phyloP scores from a whole-genome alignment of 2,329 filamentous ascomycete species.

The Nemania abortiva region DNA sequence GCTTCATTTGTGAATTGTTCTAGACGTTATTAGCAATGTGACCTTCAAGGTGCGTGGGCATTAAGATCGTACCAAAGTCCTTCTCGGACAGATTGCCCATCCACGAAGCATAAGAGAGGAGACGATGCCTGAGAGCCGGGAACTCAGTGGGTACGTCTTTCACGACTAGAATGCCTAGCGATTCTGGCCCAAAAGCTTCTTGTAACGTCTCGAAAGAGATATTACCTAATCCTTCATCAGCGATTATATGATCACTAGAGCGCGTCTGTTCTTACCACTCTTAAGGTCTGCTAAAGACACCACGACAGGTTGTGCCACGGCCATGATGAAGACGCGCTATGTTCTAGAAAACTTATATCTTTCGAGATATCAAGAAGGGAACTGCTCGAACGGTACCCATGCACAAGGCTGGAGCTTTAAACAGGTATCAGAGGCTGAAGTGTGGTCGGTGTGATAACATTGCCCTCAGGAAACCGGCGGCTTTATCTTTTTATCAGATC shows the following conservation, averaged over 20 bases:
- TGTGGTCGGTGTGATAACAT: not conserved
- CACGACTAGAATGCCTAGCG: conserved; percentile 93
- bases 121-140: conserved; percentile 73
- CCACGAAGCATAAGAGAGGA: conserved; percentile 90
- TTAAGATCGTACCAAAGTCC: conserved; percentile 71
- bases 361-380: not conserved
- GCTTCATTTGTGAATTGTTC: conserved; percentile 69
- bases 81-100: conserved; percentile 81
- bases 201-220: conserved; percentile 77
- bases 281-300: conserved; percentile 72
- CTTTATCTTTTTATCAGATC: conserved; percentile 27
- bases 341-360: not conserved
- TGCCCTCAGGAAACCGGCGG: conserved; percentile 49
- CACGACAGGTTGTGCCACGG: conserved; percentile 67
- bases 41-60: not conserved
- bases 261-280: conserved; percentile 59
- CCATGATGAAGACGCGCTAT: conserved; percentile 53
- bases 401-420: conserved; percentile 16
- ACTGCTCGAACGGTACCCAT: not conserved
- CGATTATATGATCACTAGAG: not conserved
- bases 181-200: conserved; percentile 88
- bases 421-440: conserved; percentile 22
- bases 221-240: conserved; percentile 62
- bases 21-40: conserved; percentile 29
- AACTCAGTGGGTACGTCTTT: conserved; percentile 84